A percentile compares a stretch with the other conserved stretches of the same genome.
Evolutionary conservation across 192 early-diverging fungal species (phyloP).

Genomic region (Podochytrium sp.): DNA sequence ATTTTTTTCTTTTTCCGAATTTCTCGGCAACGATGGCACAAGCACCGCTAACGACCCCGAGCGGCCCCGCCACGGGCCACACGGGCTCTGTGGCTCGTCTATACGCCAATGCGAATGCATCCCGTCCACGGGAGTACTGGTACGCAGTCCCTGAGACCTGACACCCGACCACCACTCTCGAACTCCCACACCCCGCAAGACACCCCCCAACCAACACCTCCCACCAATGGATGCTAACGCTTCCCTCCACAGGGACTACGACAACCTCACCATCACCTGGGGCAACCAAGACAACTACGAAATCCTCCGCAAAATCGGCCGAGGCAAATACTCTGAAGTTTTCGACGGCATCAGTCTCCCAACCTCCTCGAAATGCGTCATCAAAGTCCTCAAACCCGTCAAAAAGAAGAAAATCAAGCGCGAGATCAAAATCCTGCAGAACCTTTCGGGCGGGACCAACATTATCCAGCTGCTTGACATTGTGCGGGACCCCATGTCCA

Average conservation of each 20-base stretch:
- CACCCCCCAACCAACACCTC: not conserved
- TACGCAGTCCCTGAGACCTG: conserved; percentile 92
- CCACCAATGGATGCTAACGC: not conserved
- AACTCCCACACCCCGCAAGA: too few relatives aligned
- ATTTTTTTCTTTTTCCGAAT: too few relatives aligned
- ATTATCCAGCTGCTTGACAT: conserved; percentile 91
- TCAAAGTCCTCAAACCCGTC: conserved; percentile 98
- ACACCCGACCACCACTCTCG: too few relatives aligned
- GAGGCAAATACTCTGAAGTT: conserved; percentile 99
- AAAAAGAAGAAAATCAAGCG: conserved; percentile 99
- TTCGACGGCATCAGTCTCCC: conserved; percentile 97
- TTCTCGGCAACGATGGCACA: too few relatives aligned
- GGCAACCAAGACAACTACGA: conserved; percentile 94
- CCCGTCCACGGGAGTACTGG: conserved; percentile 87
- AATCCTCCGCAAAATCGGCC: conserved; percentile 95
- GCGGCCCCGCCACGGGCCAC: not conserved
- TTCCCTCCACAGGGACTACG: too few relatives aligned
- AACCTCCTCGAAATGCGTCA: conserved; percentile 86
- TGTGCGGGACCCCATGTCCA: conserved; percentile 93
- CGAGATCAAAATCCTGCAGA: conserved; percentile 99
- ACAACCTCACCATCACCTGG: not conserved
- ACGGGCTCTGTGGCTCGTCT: conserved; percentile 67
- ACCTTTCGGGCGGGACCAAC: conserved; percentile 92
- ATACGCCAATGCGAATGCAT: conserved; percentile 88
- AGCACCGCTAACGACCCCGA: not conserved